Evolutionary conservation across 2,329 filamentous ascomycete genomes (phyloP).

Genomic region (Fusarium longipes): DNA sequence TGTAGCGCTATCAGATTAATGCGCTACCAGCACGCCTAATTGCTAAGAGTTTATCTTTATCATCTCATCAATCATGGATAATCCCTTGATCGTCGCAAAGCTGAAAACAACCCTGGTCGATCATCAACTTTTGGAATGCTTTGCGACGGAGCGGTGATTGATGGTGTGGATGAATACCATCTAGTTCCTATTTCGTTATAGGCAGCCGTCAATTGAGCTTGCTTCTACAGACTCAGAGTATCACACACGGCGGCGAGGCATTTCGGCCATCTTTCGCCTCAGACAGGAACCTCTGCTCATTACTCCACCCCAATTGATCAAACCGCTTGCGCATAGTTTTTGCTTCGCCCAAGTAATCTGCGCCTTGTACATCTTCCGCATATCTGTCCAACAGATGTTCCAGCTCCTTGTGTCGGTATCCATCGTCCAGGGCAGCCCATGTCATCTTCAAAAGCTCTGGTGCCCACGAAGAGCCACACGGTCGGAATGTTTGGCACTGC

Average conservation of each 20-base stretch:
- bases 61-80: constrained; percentile 6
- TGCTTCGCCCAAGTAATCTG: constrained; percentile 15
- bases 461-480: constrained; percentile 17
- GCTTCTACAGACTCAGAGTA: neutral
- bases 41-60: neutral
- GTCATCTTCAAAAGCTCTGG: constrained; percentile 25
- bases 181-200: neutral
- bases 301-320: constrained; percentile 11
- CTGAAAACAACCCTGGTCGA: constrained; percentile 26
- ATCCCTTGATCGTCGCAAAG: constrained; percentile 20
- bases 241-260: constrained; percentile 8
- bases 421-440: constrained; percentile 18
- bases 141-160: neutral
- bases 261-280: neutral
- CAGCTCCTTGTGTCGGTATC: constrained; percentile 19
- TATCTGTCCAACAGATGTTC: constrained; percentile 9
- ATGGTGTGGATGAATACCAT: neutral
- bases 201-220: too few species aligned
- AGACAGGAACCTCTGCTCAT: neutral
- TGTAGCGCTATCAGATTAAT: neutral
- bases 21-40: fast-evolving
- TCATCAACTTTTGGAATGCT: constrained; percentile 9
- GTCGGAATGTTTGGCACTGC: constrained; percentile 9
- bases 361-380: constrained; percentile 15
- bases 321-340: constrained; percentile 3